Percentiles rank a stretch among this genome's conserved stretches.
These are phyloP conservation scores for Phaffomyces antillensis DNA, from an alignment of 805 yeast genomes.

Conservation along the genomic window DNA sequence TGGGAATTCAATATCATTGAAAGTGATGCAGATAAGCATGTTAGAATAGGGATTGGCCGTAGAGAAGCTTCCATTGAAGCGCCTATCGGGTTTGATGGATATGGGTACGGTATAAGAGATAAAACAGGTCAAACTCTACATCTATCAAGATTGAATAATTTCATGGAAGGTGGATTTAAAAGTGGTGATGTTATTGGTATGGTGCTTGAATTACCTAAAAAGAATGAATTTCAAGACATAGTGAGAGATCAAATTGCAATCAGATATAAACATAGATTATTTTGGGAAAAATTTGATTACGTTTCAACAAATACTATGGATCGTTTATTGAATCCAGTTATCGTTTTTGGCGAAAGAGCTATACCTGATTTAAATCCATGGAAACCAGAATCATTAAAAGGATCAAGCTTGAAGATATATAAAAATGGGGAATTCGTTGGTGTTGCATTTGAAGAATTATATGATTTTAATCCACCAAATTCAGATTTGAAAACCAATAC, in stretches of 20 bases:
- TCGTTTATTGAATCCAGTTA: slow-evolving; percentile 65
- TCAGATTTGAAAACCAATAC: slow-evolving; percentile 37
- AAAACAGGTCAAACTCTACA: slow-evolving; percentile 69
- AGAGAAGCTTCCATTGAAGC: slow-evolving; percentile 88
- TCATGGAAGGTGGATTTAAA: slow-evolving; percentile 48
- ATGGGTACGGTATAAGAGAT: slow-evolving; percentile 88
- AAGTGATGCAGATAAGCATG: slow-evolving; percentile 40
- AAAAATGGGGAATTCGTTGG: slow-evolving; percentile 72
- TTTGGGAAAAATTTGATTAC: slow-evolving; percentile 82
- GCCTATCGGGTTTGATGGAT: slow-evolving; percentile 93
- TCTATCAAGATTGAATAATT: slow-evolving; percentile 55
- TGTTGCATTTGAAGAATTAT: slow-evolving; percentile 56
- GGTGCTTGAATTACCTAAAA: slow-evolving; percentile 60
- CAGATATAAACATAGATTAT: slow-evolving; percentile 66
- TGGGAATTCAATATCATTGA: slow-evolving; percentile 62
- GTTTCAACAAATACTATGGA: slow-evolving; percentile 63
- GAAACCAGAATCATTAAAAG: slow-evolving; percentile 41
- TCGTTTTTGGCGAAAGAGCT: slow-evolving; percentile 63
- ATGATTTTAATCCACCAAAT: slow-evolving; percentile 75
- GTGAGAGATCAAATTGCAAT: slow-evolving; percentile 84
- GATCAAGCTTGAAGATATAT: slow-evolving; percentile 60
- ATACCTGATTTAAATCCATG: slow-evolving; percentile 42
- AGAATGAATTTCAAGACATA: slow-evolving; percentile 35
- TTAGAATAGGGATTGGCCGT: slow-evolving; percentile 76
- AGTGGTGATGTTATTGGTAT: slow-evolving; percentile 84